Evolutionary conservation across 2,329 filamentous ascomycete species (phyloP), one percentile per base, ranked within the genome.

Genomic region (Dothistroma septosporum): DNA sequence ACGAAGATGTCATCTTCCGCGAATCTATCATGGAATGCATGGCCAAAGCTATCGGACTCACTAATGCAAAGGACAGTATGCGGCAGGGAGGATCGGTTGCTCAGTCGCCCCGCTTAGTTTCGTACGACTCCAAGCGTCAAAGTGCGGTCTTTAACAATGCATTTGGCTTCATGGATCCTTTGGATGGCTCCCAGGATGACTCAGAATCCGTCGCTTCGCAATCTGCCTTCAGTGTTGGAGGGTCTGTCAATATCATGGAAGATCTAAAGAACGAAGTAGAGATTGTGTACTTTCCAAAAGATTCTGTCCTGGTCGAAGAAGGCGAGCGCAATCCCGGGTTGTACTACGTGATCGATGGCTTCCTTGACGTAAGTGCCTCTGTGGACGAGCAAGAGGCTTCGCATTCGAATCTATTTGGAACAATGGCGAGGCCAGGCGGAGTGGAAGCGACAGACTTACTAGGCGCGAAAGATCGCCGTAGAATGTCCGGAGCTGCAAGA

Each of bases 321-420:
- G 93, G 94, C 10, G 94, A 99, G 74, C 85, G 94, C n/a, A 96
- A 95, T 68, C 94, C 94, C 0, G 94, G 94, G 0, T 75, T 99
- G 0, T 99, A 99, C 77, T 99, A 99, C 75, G 93, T 99, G 2
- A 89, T 99, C 54, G 94, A 99, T 73, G 94, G 94, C 0, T 99
- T 99, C 69, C 79, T 99, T 37, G 94, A 99, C 70, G 92, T 97
- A 48, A 92, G 91, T 63, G 88, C 95, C n/a, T 87, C 90, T 1
- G 79, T 85, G 0, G 86, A 89, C n/a, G 86, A 88, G n/a, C 81
- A 84, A 50, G 78, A 75, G n/a, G 68, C 71, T 4, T 60, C 58
- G 1, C 75, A 76, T 21, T 67, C 69, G 1, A 78, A 81, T 61
- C 71, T 80, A 9, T 72, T 81, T 33, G 78, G 79, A 10, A 78